These are phyloP conservation scores for Quercus tomentella DNA, from an alignment of 331 rosid species.

Conservation along the genomic window DNA sequence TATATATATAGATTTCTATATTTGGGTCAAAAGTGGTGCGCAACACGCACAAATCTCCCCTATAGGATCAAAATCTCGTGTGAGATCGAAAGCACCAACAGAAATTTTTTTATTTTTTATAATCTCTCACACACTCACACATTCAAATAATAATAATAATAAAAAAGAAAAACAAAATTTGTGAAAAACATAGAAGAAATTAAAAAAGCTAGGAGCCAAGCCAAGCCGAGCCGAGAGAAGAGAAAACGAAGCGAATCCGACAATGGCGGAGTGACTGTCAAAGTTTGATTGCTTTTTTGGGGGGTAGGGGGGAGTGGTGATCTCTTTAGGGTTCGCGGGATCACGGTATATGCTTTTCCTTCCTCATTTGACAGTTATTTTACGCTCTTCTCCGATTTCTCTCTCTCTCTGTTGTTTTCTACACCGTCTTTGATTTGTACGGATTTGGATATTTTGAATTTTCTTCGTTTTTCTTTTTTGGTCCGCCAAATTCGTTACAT, in stretches of 20 bases:
- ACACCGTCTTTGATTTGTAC: not conserved
- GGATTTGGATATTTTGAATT: not conserved
- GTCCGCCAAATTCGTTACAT: not conserved
- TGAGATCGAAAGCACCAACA: constrained; percentile 25
- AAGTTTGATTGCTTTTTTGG: not conserved
- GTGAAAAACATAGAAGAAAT: not conserved
- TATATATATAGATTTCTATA: no score
- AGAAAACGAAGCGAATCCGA: constrained; percentile 8
- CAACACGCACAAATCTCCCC: no score
- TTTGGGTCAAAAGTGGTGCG: no score
- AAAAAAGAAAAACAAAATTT: no score
- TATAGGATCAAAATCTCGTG: not conserved
- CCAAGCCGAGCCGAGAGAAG: not conserved
- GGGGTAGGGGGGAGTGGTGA: no score
- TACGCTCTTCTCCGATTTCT: constrained; percentile 38
- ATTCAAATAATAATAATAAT: no score
- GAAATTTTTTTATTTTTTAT: no score
- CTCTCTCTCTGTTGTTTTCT: not conserved
- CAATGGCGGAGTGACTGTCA: constrained; percentile 9
- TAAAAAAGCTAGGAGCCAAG: not conserved
- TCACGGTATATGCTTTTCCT: not conserved
- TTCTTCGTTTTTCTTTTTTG: not conserved
- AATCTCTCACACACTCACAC: no score
- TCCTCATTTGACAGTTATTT: not conserved
- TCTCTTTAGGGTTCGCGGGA: constrained; percentile 32